Percentiles rank a stretch among this genome's conserved stretches.
phyloP scores from a whole-genome alignment of 176 grass and related monocot genomes.

The Zizania latifolia region DNA sequence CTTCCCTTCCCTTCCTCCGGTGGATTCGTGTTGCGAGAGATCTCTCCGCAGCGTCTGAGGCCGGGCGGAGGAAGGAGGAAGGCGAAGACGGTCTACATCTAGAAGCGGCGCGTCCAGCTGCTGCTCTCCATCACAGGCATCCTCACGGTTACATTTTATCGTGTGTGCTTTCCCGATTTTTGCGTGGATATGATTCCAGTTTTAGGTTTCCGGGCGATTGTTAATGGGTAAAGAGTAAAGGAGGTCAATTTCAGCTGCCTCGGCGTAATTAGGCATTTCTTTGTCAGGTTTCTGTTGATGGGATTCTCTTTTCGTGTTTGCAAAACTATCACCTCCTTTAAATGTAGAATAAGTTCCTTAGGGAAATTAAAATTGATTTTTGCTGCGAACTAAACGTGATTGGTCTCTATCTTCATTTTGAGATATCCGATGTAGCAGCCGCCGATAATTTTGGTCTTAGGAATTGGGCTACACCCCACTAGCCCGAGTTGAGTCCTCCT shows the following conservation, averaged over 20 bases:
- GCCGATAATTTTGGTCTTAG: background rate
- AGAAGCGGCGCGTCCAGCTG: too few species aligned
- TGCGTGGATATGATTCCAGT: background rate
- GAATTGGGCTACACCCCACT: too few species aligned
- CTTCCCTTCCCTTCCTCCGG: background rate
- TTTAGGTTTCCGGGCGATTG: background rate
- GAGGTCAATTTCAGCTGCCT: background rate
- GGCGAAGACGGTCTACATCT: too few species aligned
- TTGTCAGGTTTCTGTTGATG: too few species aligned
- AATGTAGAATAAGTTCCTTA: background rate
- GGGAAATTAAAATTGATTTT: too few species aligned
- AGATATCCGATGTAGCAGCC: background rate
- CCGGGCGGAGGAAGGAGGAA: background rate
- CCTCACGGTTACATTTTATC: background rate
- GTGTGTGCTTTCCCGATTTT: background rate
- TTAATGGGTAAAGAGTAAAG: background rate
- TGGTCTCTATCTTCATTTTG: background rate
- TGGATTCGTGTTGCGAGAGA: background rate
- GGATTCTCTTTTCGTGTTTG: background rate
- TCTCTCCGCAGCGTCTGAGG: constrained; percentile 5
- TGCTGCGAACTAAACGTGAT: background rate
- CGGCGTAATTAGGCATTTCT: background rate
- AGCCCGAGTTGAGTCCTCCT: background rate
- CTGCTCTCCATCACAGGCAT: too few species aligned
- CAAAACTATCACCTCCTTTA: background rate